A percentile compares a stretch with the other conserved stretches of the same genome.
These are phyloP conservation scores for Metarhizium humberi DNA, from an alignment of 2,329 filamentous ascomycete genomes.

Conservation along the genomic window DNA sequence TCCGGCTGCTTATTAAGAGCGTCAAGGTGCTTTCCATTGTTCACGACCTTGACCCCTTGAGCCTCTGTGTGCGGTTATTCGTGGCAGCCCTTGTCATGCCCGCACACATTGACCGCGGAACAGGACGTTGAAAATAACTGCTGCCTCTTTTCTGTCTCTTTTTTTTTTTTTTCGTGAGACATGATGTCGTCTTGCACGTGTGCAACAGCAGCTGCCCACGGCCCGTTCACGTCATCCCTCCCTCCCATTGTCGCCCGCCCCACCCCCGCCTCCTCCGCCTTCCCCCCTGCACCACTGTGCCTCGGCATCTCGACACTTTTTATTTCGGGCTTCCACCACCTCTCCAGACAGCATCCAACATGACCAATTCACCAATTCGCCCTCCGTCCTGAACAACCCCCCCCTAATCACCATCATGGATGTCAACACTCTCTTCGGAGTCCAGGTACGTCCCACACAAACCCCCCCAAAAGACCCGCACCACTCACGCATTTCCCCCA, in stretches of 20 bases:
- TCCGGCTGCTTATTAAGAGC: too few species aligned
- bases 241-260: not conserved
- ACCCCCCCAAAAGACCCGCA: not conserved
- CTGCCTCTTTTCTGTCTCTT: too few species aligned
- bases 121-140: too few species aligned
- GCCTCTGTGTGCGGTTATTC: too few species aligned
- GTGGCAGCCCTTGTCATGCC: too few species aligned
- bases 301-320: not conserved
- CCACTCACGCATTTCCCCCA: conserved; percentile 4
- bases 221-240: not conserved
- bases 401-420: conserved; percentile 35
- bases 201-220: too few species aligned
- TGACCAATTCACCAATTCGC: not conserved
- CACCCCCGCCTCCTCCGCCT: too few species aligned
- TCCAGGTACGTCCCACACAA: conserved; percentile 36
- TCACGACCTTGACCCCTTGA: too few species aligned
- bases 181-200: too few species aligned
- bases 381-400: not conserved
- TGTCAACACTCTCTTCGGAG: conserved; percentile 43
- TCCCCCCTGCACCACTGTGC: not conserved
- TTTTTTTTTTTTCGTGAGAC: too few species aligned
- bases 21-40: too few species aligned
- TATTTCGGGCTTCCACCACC: not conserved
- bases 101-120: too few species aligned
- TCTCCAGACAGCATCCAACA: not conserved